Conservation (phyloP, 371 early-diverging fungal species). For the Mucor sp. region DNA sequence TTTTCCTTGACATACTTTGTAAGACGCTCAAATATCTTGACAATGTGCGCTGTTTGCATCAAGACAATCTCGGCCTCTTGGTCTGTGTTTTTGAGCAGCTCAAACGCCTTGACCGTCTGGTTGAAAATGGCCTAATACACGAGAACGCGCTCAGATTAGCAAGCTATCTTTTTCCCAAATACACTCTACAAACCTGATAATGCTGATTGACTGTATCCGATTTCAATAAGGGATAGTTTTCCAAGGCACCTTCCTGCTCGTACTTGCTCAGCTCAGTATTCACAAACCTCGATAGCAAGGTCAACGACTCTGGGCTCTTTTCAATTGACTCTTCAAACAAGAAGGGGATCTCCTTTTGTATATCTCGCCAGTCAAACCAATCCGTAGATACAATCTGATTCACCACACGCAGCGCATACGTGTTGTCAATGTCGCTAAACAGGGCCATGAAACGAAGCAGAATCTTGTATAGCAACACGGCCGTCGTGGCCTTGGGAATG, state of each 20-base stretch:
- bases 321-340: constrained; percentile 52
- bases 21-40: constrained; percentile 55
- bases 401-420: constrained; percentile 24
- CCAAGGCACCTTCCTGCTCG: constrained; percentile 37
- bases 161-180: not conserved
- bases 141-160: not conserved
- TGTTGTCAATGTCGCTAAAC: constrained; percentile 13
- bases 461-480: constrained; percentile 32
- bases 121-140: constrained; percentile 51
- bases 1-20: constrained; percentile 60
- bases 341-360: constrained; percentile 41
- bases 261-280: constrained; percentile 46
- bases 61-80: constrained; percentile 41
- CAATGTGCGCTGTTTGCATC: constrained; percentile 40
- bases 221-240: constrained; percentile 53
- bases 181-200: constrained; percentile 39
- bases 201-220: constrained; percentile 48
- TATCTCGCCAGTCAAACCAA: constrained; percentile 47
- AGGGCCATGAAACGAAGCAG: constrained; percentile 31
- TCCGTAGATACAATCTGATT: constrained; percentile 24
- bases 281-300: constrained; percentile 48
- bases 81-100: constrained; percentile 36
- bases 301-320: constrained; percentile 38
- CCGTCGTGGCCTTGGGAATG: constrained; percentile 38
- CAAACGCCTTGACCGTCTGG: constrained; percentile 48